phyloP scores from a whole-genome alignment of 305 asterid species.

The Rubia peregrina region DNA sequence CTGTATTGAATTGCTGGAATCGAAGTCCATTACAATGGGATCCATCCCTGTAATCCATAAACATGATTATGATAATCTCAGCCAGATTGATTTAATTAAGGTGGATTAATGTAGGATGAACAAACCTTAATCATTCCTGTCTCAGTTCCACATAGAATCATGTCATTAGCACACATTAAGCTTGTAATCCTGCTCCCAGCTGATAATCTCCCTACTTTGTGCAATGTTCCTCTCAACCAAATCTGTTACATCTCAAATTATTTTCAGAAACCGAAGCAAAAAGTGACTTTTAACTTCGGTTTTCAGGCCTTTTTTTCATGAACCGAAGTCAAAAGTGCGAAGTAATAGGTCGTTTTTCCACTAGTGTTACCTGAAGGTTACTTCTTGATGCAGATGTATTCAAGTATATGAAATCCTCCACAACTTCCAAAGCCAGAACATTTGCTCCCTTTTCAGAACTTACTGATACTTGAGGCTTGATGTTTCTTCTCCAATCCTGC shows the following conservation, averaged over 20 bases:
- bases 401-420: conserved; percentile 81
- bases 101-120: conserved; percentile 8
- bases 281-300: neutral
- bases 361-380: conserved; percentile 56
- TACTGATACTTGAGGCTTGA: conserved; percentile 48
- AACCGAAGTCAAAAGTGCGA: neutral
- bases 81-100: neutral
- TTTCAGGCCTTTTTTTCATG: neutral
- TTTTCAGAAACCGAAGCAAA: neutral
- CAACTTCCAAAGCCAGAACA: conserved; percentile 73
- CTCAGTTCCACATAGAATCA: conserved; percentile 92
- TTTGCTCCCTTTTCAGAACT: conserved; percentile 57
- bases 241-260: conserved; percentile 33
- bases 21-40: conserved; percentile 42
- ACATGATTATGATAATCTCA: conserved; percentile 9
- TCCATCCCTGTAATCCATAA: conserved; percentile 65
- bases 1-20: neutral
- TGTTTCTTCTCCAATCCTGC: conserved; percentile 82
- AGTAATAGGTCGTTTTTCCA: neutral
- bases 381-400: conserved; percentile 56
- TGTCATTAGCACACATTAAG: conserved; percentile 76
- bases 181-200: conserved; percentile 94
- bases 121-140: conserved; percentile 79
- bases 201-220: conserved; percentile 86
- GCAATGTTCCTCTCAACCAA: conserved; percentile 87